Evolutionary conservation across 345 rosid species (phyloP), one percentile per base, ranked within the genome.

Genomic region (Murraya paniculata): DNA sequence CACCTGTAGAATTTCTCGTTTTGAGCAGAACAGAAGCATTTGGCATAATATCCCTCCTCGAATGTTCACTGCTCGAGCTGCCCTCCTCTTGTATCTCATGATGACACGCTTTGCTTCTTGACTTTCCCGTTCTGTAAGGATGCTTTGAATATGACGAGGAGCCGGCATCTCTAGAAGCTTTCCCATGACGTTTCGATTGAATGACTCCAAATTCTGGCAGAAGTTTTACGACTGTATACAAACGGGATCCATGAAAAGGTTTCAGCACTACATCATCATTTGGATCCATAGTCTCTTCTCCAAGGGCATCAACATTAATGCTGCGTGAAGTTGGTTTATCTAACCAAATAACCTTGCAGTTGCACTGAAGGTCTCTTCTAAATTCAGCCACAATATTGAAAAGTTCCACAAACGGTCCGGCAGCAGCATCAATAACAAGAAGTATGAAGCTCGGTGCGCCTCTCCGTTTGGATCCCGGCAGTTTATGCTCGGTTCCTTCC

Each of bases 191-290:
- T 31, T 79, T 74, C n/a, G 59, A 45, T 48, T 72, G 60, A 3
- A 30, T 55, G 41, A 85, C 90, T 33, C 90, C 87, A 28, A 88
- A 90, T 79, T 92, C 97, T 0, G 97, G 97, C 8, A 92, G 82
- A 79, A 87, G 85, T 66, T 81, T 88, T 50, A 91, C 72, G 25
- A 85, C 87, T 38, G 33, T 64, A 65, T 68, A 69, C 64, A 95
- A 84, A 22, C 91, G 91, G 4, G 93, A 83, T 45, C 99, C 99
- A 24, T 95, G 98, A 66, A 95, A 89, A 13, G 98, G 96, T 68
- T 87, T 87, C 2, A 77, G 62, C 61, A 78, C 16, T 69, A 93
- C 66, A 5, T 86, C 88, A 45, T 88, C 93, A 16, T 35, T 67
- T 19, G 82, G 58, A 45, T 88, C 86, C 0, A 74, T 41, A n/a